Percentiles rank a stretch among this genome's conserved stretches.
Conservation (phyloP, 768 basidiomycete genomes). For the Pulveroboletus frians region DNA sequence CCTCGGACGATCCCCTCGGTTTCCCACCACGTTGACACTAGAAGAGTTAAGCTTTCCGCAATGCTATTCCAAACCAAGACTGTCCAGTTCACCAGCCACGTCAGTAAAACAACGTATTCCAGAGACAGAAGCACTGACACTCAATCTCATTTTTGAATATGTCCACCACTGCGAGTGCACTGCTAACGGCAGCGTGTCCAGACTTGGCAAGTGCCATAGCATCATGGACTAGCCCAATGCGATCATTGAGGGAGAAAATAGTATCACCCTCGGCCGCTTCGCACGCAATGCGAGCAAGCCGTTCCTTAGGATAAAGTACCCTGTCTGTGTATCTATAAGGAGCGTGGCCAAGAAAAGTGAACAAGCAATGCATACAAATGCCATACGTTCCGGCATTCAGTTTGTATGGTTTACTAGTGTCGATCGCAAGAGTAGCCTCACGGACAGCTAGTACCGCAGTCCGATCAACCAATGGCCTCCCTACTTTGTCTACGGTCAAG, state of each 20-base stretch:
- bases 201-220: slow-evolving; percentile 75
- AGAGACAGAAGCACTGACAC: slow-evolving; percentile 40
- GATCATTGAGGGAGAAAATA: slow-evolving; percentile 75
- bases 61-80: slow-evolving; percentile 83
- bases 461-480: slow-evolving; percentile 56
- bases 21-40: slow-evolving; percentile 82
- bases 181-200: slow-evolving; percentile 72
- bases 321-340: slow-evolving; percentile 48
- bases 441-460: slow-evolving; percentile 61
- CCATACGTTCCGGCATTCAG: slow-evolving; percentile 86
- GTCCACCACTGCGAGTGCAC: slow-evolving; percentile 67
- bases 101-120: background rate
- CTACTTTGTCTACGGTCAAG: slow-evolving; percentile 53
- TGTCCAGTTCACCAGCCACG: slow-evolving; percentile 25
- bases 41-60: slow-evolving; percentile 44
- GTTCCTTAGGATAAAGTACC: slow-evolving; percentile 78
- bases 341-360: background rate
- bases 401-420: slow-evolving; percentile 78
- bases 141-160: slow-evolving; percentile 71
- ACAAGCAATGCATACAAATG: slow-evolving; percentile 60
- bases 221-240: slow-evolving; percentile 86
- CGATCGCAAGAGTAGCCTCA: slow-evolving; percentile 63
- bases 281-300: slow-evolving; percentile 69
- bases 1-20: slow-evolving; percentile 47
- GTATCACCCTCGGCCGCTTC: slow-evolving; percentile 68